Base-by-base conservation (phyloP, 2,329 filamentous ascomycete species). In the Pseudogymnoascus pannorum region DNA sequence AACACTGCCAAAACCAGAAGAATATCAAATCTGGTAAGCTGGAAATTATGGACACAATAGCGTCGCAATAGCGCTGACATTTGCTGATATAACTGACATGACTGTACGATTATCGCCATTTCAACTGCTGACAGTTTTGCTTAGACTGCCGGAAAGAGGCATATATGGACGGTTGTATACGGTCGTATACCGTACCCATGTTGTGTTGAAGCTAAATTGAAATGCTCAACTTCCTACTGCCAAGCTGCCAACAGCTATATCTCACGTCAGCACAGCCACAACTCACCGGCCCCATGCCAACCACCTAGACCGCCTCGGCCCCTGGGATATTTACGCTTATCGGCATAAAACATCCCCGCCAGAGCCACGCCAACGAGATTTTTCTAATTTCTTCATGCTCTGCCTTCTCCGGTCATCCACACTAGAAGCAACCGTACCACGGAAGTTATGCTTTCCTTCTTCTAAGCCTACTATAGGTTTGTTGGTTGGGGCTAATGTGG, bases 221-320 rank as follows among this genome's bases (percentile, higher is more conserved):
- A 51, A 51, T 51, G 42, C 42, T 51, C 22, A 51, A 51, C n/a
- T 22, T 51, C 42, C 42, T 29, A 51, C 42, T n/a, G 42, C 42
- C 42, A 48, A 48, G 42, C 22, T 26, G 22, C 22, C 14, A 29
- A 5, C 42, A 48, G 42, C 22, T 48, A 14, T 26, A 26, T 48
- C 42, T 48, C 42, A 48, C 22, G 42, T 48, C 42, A 48, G 42
- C 42, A 48, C 42, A 48, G 42, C 42, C 42, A 48, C 42, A 48
- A 26, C 42, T n/a, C 42, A 26, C 22, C 42, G 22, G 22, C 42
- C 22, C 14, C 12, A 48, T 48, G 22, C 22, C 22, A 51, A 7
- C 42, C 26, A 51, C 22, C 42, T 24, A 26, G 42, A 51, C 42
- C 22, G 42, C 42, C 42, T 51, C 42, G 42, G 42, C 14, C 22